Base-by-base conservation (phyloP, 2,329 filamentous ascomycete species). In the Cladosporium colombiae region DNA sequence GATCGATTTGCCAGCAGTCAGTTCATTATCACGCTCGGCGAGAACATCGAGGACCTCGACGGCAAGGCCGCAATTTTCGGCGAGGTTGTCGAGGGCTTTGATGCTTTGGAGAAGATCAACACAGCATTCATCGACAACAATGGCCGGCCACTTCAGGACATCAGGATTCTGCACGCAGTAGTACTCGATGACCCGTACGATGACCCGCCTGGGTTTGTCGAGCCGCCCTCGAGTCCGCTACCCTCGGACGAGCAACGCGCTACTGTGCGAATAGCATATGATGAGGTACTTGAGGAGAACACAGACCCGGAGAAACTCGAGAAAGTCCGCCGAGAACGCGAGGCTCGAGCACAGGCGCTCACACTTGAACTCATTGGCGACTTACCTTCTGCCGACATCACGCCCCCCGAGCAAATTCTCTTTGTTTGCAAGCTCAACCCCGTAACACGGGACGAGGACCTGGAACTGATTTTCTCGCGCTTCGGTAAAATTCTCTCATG, bases 351-450 rank as follows among this genome's bases (percentile, higher is more conserved):
- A 0, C 95, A 98, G 78, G 95, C 95, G 0, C 81, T 99, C 73
- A 98, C 94, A 1, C 84, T 99, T 57, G 95, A 99, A 81, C 96
- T 99, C 89, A 95, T 99, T 79, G 95, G 95, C 52, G 95, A 99
- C 77, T 82, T 99, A 66, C 95, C 95, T 5, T 99, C 97, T 78
- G 95, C 95, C 66, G 95, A 99, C 79, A 93, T 99, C 72, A 96
- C 94, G 73, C 95, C 95, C 5, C 95, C 95, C 0, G 95, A 99
- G 80, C 98, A 99, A 77, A 89, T 99, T 16, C 84, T 99, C 1
- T 99, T 99, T 76, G 93, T 99, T 52, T 99, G 95, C 89, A 99
- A 99, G 78, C 84, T 99, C 52, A 99, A 99, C 73, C 95, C 95
- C 0, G 93, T 99, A 56, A 99, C 95, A 11, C 91, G 92, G 74